Conservation (phyloP, 2,329 filamentous ascomycete species). For the Tolypocladium tundrense region DNA sequence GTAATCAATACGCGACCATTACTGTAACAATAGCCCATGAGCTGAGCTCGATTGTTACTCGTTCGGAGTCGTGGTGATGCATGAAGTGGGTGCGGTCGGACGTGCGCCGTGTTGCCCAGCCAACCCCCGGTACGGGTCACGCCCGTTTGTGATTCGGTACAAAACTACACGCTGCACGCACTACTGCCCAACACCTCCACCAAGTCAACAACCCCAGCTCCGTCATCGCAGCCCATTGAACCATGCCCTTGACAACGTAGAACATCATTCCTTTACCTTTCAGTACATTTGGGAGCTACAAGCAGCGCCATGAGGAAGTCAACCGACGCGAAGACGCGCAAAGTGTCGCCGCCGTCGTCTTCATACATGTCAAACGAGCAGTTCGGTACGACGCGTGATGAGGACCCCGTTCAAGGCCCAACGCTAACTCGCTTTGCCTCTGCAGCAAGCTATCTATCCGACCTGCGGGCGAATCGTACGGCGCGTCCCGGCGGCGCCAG, state of each 20-base stretch:
- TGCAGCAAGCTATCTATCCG: slow-evolving; percentile 59
- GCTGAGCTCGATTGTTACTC: background rate
- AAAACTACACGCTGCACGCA: slow-evolving; percentile 4
- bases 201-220: slow-evolving; percentile 1
- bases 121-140: slow-evolving; percentile 7
- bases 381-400: slow-evolving; percentile 41
- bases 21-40: background rate
- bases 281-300: background rate
- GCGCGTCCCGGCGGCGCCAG: slow-evolving; percentile 61
- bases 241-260: background rate
- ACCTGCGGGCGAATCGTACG: slow-evolving; percentile 58
- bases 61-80: background rate
- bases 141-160: slow-evolving; percentile 5
- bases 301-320: slow-evolving; percentile 17
- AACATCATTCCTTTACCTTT: background rate
- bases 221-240: background rate
- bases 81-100: background rate
- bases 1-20: background rate
- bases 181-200: slow-evolving; percentile 2
- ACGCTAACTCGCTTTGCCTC: slow-evolving; percentile 1
- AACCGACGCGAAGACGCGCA: slow-evolving; percentile 30
- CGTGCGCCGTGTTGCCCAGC: slow-evolving; percentile 11
- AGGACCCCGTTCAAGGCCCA: background rate
- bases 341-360: slow-evolving; percentile 50
- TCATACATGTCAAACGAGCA: slow-evolving; percentile 58